phyloP scores from a whole-genome alignment of 345 rosid genomes.

The Ceriops decandra region DNA sequence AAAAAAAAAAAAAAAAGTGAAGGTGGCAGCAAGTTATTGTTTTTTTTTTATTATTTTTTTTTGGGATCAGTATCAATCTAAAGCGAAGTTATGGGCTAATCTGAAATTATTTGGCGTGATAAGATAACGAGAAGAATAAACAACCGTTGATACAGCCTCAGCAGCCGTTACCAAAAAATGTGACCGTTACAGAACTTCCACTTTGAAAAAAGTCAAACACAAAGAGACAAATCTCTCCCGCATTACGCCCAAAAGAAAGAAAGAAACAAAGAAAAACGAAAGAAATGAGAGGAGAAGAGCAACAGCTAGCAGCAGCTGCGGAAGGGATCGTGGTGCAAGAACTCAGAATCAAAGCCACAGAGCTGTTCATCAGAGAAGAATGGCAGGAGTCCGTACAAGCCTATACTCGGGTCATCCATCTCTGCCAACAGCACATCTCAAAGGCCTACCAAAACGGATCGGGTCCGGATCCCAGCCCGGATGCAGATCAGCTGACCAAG shows the following conservation, averaged over 20 bases:
- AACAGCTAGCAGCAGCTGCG: conserved; percentile 6
- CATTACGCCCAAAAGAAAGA: not conserved
- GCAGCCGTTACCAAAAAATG: conserved; percentile 38
- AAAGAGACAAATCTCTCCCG: not conserved
- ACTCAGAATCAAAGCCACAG: conserved; percentile 70
- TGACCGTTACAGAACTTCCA: conserved; percentile 54
- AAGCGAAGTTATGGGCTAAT: no score
- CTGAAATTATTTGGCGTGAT: no score
- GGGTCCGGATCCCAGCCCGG: not conserved
- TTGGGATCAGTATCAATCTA: no score
- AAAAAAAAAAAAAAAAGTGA: no score
- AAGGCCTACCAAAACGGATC: conserved; percentile 12
- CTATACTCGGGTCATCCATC: conserved; percentile 59
- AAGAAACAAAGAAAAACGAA: conserved; percentile 14
- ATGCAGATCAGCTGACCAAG: conserved; percentile 26
- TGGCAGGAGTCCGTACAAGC: conserved; percentile 60
- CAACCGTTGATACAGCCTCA: conserved; percentile 7
- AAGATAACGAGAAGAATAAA: no score
- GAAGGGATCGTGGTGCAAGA: conserved; percentile 47
- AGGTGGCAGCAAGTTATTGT: no score
- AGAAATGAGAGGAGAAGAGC: conserved; percentile 32
- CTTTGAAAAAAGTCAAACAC: conserved; percentile 22
- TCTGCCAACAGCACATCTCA: conserved; percentile 45
- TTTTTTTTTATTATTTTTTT: no score
- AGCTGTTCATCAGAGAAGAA: conserved; percentile 75